These are phyloP conservation scores for Bruguiera sexangula DNA, from an alignment of 345 rosid species.

Conservation along the genomic window DNA sequence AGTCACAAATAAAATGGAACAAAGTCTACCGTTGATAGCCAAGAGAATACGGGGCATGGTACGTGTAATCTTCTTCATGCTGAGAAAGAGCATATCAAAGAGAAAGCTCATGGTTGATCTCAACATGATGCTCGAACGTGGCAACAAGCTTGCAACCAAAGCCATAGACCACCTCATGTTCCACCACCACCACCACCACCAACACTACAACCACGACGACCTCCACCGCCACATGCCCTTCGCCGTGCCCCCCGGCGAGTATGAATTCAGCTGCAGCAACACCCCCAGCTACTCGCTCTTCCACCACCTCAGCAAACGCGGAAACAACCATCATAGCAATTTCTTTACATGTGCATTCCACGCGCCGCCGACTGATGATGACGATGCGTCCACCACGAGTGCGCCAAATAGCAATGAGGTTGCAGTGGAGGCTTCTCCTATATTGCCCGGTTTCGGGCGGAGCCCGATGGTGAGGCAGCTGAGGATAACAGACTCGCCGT, in stretches of 20 bases:
- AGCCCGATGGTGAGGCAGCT: slow-evolving; percentile 26
- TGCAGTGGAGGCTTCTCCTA: slow-evolving; percentile 16
- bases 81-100: slow-evolving; percentile 31
- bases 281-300: slow-evolving; percentile 17
- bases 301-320: slow-evolving; percentile 9
- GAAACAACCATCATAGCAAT: slow-evolving; percentile 33
- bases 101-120: slow-evolving; percentile 23
- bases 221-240: slow-evolving; percentile 21
- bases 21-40: slow-evolving; percentile 13
- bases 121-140: slow-evolving; percentile 22
- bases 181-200: slow-evolving; percentile 10
- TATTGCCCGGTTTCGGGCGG: slow-evolving; percentile 17
- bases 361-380: slow-evolving; percentile 57
- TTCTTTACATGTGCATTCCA: slow-evolving; percentile 58
- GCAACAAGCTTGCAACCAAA: slow-evolving; percentile 30
- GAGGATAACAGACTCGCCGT: slow-evolving; percentile 43
- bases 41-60: slow-evolving; percentile 19
- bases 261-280: slow-evolving; percentile 44
- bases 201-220: slow-evolving; percentile 13
- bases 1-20: slow-evolving; percentile 8
- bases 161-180: slow-evolving; percentile 27
- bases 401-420: slow-evolving; percentile 28
- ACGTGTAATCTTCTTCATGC: slow-evolving; percentile 24
- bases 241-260: slow-evolving; percentile 26
- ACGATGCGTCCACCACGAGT: slow-evolving; percentile 33